Evolutionary conservation across 176 grass and related monocot genomes (phyloP).

Genomic region (Triticum turgidum): DNA sequence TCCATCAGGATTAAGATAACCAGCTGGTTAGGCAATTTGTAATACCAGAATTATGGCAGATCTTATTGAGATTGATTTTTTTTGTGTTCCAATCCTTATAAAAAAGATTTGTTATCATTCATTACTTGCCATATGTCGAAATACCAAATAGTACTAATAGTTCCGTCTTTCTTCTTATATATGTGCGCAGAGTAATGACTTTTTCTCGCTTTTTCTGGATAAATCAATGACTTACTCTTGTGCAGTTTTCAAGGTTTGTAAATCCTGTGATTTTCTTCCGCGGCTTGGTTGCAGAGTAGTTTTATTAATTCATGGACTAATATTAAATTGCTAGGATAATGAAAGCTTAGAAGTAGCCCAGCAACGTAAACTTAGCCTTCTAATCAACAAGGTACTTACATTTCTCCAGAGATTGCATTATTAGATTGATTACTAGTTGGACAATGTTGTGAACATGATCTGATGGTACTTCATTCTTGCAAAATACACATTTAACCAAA

Average conservation of each 20-base stretch:
- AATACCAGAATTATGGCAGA: background rate
- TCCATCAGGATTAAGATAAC: background rate
- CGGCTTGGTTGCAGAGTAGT: background rate
- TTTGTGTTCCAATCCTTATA: background rate
- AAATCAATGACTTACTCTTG: background rate
- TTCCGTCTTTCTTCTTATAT: background rate
- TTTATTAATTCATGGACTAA: background rate
- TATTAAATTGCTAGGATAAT: background rate
- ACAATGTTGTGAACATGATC: no score
- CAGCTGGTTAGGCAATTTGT: background rate
- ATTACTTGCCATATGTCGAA: background rate
- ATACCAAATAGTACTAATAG: background rate
- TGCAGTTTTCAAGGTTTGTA: background rate
- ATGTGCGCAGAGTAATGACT: background rate
- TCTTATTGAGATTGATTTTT: background rate
- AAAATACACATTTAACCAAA: no score
- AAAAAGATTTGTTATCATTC: background rate
- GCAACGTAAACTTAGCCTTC: no score
- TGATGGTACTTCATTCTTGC: no score
- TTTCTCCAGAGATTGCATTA: no score
- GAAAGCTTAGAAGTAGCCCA: no score
- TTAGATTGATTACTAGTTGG: no score
- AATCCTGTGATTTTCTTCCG: background rate
- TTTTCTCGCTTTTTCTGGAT: background rate
- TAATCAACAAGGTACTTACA: no score